Evolutionary conservation across 345 rosid genomes (phyloP).

Genomic region (Ricinus communis): DNA sequence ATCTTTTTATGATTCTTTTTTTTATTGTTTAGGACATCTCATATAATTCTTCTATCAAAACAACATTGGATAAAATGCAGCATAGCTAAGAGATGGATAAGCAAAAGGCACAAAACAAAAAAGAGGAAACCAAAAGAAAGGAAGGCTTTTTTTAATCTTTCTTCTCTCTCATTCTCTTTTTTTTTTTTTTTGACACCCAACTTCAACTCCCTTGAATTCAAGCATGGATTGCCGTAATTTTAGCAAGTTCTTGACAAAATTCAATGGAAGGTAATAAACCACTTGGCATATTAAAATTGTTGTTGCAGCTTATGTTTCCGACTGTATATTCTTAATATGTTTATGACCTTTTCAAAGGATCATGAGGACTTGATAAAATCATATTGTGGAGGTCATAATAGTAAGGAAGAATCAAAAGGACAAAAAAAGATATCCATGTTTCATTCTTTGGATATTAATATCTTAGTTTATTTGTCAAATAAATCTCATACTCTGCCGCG

Average conservation of each 20-base stretch:
- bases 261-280: conserved; percentile 17
- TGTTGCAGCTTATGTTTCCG: not conserved
- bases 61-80: not conserved
- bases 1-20: not conserved
- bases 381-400: too few relatives aligned
- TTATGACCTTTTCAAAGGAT: too few relatives aligned
- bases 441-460: too few relatives aligned
- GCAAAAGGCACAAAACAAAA: not conserved
- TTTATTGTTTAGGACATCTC: not conserved
- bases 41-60: not conserved
- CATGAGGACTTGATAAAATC: too few relatives aligned
- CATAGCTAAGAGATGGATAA: not conserved
- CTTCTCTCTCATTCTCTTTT: not conserved
- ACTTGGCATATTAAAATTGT: not conserved
- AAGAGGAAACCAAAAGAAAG: conserved; percentile 9
- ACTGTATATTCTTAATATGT: too few relatives aligned
- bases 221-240: conserved; percentile 2
- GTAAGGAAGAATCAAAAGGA: too few relatives aligned
- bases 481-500: too few relatives aligned
- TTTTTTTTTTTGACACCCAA: not conserved
- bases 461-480: too few relatives aligned
- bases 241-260: conserved; percentile 10
- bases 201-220: conserved; percentile 1
- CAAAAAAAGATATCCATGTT: too few relatives aligned
- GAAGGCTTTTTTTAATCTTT: not conserved